Conservation (phyloP, 1,284 basidiomycete genomes). For the Cutaneotrichosporon cutaneum region DNA sequence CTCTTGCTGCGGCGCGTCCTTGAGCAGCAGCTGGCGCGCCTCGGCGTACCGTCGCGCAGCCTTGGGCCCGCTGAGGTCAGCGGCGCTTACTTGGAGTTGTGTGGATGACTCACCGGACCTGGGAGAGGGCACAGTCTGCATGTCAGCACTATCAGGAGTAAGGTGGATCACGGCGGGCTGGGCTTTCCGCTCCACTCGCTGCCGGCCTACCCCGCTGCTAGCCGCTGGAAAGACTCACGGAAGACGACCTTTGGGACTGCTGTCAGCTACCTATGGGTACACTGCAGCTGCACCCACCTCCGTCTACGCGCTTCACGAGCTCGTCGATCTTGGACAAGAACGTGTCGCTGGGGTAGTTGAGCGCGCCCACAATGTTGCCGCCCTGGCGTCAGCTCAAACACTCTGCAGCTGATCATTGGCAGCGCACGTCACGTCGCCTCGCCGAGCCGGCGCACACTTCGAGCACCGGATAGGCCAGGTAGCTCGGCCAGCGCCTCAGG, state of each 20-base stretch:
- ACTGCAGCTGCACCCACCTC: conserved; percentile 30
- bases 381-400: conserved; percentile 34
- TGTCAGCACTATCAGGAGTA: too few species aligned
- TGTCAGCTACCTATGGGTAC: conserved; percentile 8
- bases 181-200: too few species aligned
- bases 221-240: conserved; percentile 41
- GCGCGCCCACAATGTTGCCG: conserved; percentile 51
- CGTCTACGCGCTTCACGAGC: conserved; percentile 39
- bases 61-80: conserved; percentile 46
- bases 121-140: conserved; percentile 51
- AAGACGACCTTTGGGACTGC: conserved; percentile 50
- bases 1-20: conserved; percentile 38
- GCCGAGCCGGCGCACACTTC: too few species aligned
- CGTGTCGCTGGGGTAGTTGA: conserved; percentile 47
- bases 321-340: conserved; percentile 42
- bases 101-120: conserved; percentile 38
- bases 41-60: conserved; percentile 53
- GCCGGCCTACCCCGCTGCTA: too few species aligned
- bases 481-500: too few species aligned
- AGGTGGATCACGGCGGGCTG: too few species aligned
- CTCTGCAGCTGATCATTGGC: too few species aligned
- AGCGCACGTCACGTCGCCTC: too few species aligned
- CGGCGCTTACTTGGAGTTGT: background rate
- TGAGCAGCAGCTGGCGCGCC: conserved; percentile 31
- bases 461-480: too few species aligned